phyloP scores from a whole-genome alignment of 352 stramenopile genomes.

The Pythium dissotocum region DNA sequence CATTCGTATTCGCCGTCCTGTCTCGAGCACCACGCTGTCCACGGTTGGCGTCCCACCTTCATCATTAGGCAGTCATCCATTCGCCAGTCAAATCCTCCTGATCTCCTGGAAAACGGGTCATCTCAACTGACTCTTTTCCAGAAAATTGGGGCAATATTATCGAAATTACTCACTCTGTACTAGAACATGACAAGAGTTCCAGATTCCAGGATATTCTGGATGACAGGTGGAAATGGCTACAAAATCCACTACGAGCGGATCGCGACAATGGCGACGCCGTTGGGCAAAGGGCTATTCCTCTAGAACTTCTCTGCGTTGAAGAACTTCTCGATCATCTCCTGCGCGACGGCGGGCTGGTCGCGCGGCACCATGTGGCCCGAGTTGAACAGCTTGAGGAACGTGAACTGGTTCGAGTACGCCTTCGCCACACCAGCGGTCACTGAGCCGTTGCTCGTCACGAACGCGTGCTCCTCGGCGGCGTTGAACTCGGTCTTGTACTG shows the following conservation, averaged over 20 bases:
- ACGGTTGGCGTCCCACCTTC: background rate
- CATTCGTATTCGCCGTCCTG: background rate
- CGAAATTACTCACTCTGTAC: background rate
- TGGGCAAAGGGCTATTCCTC: no score
- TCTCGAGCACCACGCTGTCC: background rate
- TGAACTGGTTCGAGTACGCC: conserved; percentile 25
- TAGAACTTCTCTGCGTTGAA: conserved; percentile 35
- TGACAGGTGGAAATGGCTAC: background rate
- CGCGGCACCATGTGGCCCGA: conserved; percentile 56
- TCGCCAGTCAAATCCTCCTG: background rate
- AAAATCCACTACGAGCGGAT: background rate
- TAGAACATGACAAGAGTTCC: background rate
- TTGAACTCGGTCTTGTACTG: conserved; percentile 76
- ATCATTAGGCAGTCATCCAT: background rate
- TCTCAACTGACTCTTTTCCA: background rate
- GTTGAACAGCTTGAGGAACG: conserved; percentile 51
- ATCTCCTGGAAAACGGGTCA: background rate
- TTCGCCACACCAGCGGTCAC: conserved; percentile 23
- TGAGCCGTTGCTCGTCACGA: conserved; percentile 5
- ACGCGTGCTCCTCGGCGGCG: conserved; percentile 20
- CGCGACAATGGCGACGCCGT: no score
- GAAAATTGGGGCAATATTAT: background rate
- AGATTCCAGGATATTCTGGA: background rate
- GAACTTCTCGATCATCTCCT: conserved; percentile 61
- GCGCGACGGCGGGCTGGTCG: conserved; percentile 47